These are phyloP conservation scores for Entomortierella lignicola DNA, from an alignment of 192 early-diverging fungal species.

Conservation along the genomic window DNA sequence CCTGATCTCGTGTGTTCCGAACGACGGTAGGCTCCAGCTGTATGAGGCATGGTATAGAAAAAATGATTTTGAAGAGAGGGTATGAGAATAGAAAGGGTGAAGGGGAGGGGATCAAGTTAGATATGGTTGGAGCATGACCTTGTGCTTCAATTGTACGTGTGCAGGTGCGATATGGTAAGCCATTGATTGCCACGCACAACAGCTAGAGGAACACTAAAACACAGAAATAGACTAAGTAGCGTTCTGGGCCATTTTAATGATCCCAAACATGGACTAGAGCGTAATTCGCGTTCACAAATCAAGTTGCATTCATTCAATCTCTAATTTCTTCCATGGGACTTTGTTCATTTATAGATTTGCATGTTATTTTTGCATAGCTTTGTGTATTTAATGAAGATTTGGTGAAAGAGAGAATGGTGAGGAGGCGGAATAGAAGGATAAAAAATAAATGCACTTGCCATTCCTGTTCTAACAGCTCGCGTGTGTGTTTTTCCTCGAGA, in stretches of 20 bases:
- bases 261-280: constrained; percentile 37
- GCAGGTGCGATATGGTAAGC: too few relatives aligned
- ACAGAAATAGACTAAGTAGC: not conserved
- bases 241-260: too few relatives aligned
- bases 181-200: not conserved
- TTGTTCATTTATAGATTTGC: not conserved
- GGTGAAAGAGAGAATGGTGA: too few relatives aligned
- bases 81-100: too few relatives aligned
- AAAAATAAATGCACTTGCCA: constrained; percentile 32
- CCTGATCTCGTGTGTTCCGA: constrained; percentile 57
- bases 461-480: constrained; percentile 43
- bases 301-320: not conserved
- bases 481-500: constrained; percentile 49
- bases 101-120: too few relatives aligned
- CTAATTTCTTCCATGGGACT: not conserved
- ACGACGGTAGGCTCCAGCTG: constrained; percentile 57
- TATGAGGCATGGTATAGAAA: constrained; percentile 1
- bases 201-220: not conserved
- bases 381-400: too few relatives aligned
- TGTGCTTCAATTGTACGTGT: too few relatives aligned
- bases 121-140: too few relatives aligned
- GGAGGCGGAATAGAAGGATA: not conserved
- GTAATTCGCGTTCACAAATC: constrained; percentile 12
- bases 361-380: not conserved
- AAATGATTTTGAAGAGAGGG: constrained; percentile 4